Conservation (phyloP, 75 land plant species). For the Picea sitchensis region DNA sequence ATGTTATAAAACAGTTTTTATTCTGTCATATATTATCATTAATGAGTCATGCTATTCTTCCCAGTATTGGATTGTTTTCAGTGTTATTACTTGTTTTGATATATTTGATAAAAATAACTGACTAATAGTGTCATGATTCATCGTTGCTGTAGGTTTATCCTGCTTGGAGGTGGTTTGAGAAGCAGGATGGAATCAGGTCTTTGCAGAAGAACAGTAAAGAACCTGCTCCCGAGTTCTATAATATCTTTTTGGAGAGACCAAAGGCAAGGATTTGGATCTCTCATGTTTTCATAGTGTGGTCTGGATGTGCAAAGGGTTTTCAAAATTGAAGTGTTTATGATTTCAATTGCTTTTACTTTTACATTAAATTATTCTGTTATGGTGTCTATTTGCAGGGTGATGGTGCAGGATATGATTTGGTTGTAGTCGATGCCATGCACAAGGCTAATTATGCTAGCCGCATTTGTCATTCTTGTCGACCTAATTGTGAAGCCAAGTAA, state of each 20-base stretch:
- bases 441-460: conserved; percentile 99
- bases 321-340: neutral
- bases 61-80: neutral
- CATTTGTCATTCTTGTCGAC: conserved; percentile 95
- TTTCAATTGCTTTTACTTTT: neutral
- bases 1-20: neutral
- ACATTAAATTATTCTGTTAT: neutral
- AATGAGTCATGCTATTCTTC: neutral
- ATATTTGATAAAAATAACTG: neutral
- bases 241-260: conserved; percentile 93
- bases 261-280: conserved; percentile 50
- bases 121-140: neutral
- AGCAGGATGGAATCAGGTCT: conserved; percentile 90
- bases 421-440: conserved; percentile 99
- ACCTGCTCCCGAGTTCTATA: conserved; percentile 96
- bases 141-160: conserved; percentile 76
- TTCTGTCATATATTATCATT: neutral
- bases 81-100: neutral
- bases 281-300: neutral
- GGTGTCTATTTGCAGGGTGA: conserved; percentile 65
- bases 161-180: conserved; percentile 99
- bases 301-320: conserved; percentile 2
- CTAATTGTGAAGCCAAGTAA: conserved; percentile 99
- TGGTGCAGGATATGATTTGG: conserved; percentile 94
- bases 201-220: conserved; percentile 63